Conservation (phyloP, 495 filamentous ascomycete genomes). For the Haplographium delicatum region DNA sequence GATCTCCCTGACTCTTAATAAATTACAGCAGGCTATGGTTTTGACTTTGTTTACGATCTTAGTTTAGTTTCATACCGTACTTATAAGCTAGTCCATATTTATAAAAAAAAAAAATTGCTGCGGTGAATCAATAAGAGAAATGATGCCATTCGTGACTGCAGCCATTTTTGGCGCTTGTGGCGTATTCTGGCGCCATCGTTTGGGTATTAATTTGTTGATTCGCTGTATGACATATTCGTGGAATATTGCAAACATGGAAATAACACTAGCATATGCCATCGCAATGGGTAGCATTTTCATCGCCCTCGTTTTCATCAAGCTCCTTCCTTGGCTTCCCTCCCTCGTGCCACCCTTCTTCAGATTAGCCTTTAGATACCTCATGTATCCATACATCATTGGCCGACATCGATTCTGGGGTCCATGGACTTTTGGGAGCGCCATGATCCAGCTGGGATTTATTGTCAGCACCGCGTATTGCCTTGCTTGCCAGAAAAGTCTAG, state of each 20-base stretch:
- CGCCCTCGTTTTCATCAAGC: conserved; percentile 4
- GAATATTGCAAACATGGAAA: background rate
- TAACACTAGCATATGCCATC: conserved; percentile 18
- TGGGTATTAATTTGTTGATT: background rate
- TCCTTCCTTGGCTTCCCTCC: conserved; percentile 2
- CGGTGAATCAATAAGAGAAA: no score
- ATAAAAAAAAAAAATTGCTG: no score
- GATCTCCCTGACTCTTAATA: no score
- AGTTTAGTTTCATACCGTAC: no score
- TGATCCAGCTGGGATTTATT: conserved; percentile 13
- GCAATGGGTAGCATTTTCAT: conserved; percentile 5
- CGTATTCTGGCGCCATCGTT: background rate
- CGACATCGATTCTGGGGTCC: conserved; percentile 9
- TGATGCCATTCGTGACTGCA: no score
- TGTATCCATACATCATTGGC: conserved; percentile 6
- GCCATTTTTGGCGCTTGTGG: no score
- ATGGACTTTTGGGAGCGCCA: conserved; percentile 5
- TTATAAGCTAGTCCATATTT: no score
- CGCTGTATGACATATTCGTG: background rate
- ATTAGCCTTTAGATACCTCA: conserved; percentile 9
- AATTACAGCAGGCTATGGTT: no score
- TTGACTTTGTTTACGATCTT: no score
- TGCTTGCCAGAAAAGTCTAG: background rate
- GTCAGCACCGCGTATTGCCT: conserved; percentile 10
- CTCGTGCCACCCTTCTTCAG: background rate